phyloP scores from a whole-genome alignment of 2,329 filamentous ascomycete species.

The Trichoderma koningiopsis region DNA sequence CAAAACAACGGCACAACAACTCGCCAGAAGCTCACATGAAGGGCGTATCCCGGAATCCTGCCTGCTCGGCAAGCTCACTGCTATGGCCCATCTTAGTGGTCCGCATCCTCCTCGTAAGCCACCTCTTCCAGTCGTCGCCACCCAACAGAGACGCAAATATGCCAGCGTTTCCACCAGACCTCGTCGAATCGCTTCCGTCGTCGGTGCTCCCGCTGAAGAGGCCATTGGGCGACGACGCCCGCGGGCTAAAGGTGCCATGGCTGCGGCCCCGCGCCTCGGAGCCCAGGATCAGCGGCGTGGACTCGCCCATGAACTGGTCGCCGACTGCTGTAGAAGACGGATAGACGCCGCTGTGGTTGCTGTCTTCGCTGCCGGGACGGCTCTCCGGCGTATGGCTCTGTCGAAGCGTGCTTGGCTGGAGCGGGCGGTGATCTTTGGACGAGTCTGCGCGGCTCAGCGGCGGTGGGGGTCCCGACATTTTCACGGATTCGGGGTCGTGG shows the following conservation, averaged over 20 bases:
- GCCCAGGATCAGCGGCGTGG: slow-evolving; percentile 50
- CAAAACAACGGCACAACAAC: not conserved
- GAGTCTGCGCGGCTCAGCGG: slow-evolving; percentile 36
- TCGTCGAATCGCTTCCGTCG: slow-evolving; percentile 39
- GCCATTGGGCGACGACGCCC: slow-evolving; percentile 54
- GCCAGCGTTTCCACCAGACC: slow-evolving; percentile 38
- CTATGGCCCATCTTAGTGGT: slow-evolving; percentile 74
- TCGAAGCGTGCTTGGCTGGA: slow-evolving; percentile 50
- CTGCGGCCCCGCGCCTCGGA: slow-evolving; percentile 58
- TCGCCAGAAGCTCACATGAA: slow-evolving; percentile 63
- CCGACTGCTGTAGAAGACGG: slow-evolving; percentile 18
- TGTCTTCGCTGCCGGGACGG: slow-evolving; percentile 30
- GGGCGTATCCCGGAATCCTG: slow-evolving; percentile 72
- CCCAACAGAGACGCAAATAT: slow-evolving; percentile 42
- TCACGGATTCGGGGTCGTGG: not conserved
- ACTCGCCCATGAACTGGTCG: slow-evolving; percentile 45
- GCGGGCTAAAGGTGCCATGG: slow-evolving; percentile 77
- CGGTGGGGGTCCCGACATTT: slow-evolving; percentile 34
- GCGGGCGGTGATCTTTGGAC: slow-evolving; percentile 43
- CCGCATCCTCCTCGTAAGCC: slow-evolving; percentile 55
- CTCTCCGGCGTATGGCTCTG: slow-evolving; percentile 45
- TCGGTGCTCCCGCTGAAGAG: slow-evolving; percentile 34
- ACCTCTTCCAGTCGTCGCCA: slow-evolving; percentile 50
- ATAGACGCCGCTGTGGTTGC: slow-evolving; percentile 25
- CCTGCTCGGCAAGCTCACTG: slow-evolving; percentile 67